phyloP scores from a whole-genome alignment of 140 eudicot genomes.

The Flaveria floridana region DNA sequence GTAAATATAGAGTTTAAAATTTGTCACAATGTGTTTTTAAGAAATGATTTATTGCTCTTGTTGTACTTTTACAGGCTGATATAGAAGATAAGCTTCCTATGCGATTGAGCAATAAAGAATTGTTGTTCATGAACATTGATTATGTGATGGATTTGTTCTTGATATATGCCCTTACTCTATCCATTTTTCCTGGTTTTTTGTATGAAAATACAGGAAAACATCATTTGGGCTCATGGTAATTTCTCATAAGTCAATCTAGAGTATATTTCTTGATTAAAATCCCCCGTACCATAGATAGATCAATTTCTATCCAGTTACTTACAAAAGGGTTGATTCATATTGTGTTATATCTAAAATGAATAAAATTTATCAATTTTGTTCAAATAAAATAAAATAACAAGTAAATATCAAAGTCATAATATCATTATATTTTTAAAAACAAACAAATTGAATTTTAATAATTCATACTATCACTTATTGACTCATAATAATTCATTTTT shows the following conservation, averaged over 20 bases:
- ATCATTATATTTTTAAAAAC: too few species aligned
- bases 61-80: slow-evolving; percentile 30
- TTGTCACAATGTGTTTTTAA: not conserved
- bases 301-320: too few species aligned
- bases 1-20: not conserved
- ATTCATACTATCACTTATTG: too few species aligned
- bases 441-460: too few species aligned
- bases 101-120: slow-evolving; percentile 45
- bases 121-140: slow-evolving; percentile 46
- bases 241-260: not conserved
- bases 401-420: too few species aligned
- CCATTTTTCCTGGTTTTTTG: slow-evolving; percentile 62
- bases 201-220: slow-evolving; percentile 59
- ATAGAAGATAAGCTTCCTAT: slow-evolving; percentile 24
- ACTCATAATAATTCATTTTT: too few species aligned
- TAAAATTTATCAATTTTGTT: not conserved
- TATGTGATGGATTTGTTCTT: slow-evolving; percentile 48
- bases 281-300: not conserved
- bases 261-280: not conserved
- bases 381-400: too few species aligned
- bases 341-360: not conserved
- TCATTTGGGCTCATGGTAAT: slow-evolving; percentile 58
- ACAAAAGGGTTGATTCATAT: not conserved
- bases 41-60: not conserved
- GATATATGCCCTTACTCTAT: slow-evolving; percentile 52